Evolutionary conservation across 495 filamentous ascomycete species (phyloP).

Genomic region (Aspergillus saccharolyticus): DNA sequence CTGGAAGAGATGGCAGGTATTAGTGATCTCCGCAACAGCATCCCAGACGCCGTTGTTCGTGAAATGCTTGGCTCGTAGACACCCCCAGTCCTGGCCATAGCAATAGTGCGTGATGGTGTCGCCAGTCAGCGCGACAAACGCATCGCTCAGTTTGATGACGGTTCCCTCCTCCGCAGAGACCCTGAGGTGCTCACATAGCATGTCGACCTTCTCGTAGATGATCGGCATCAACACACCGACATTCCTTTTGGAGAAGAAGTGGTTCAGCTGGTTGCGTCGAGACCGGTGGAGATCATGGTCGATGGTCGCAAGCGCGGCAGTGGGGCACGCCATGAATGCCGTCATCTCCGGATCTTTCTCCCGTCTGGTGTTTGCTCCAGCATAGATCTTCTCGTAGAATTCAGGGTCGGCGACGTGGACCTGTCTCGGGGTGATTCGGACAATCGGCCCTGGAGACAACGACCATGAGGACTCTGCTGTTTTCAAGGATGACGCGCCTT

Average conservation of each 20-base stretch:
- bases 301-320: slow-evolving; percentile 15
- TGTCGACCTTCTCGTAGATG: neutral
- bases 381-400: slow-evolving; percentile 31
- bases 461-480: no score
- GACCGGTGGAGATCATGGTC: slow-evolving; percentile 22
- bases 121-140: slow-evolving; percentile 35
- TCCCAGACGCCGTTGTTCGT: slow-evolving; percentile 4
- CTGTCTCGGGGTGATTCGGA: slow-evolving; percentile 48
- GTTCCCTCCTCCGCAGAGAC: slow-evolving; percentile 16
- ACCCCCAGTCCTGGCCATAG: slow-evolving; percentile 34
- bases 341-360: slow-evolving; percentile 19
- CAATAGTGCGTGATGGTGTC: slow-evolving; percentile 41
- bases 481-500: neutral
- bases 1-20: neutral
- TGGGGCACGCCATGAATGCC: slow-evolving; percentile 10
- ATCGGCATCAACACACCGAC: neutral
- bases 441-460: slow-evolving; percentile 51
- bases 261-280: slow-evolving; percentile 19
- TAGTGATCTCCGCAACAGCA: neutral
- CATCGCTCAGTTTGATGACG: slow-evolving; percentile 29
- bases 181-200: slow-evolving; percentile 24
- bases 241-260: slow-evolving; percentile 24
- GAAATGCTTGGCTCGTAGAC: slow-evolving; percentile 10
- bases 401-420: slow-evolving; percentile 37
- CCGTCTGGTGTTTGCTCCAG: slow-evolving; percentile 15